These are phyloP conservation scores for Penicillium bialowiezense DNA, from an alignment of 495 filamentous ascomycete species.

Conservation along the genomic window DNA sequence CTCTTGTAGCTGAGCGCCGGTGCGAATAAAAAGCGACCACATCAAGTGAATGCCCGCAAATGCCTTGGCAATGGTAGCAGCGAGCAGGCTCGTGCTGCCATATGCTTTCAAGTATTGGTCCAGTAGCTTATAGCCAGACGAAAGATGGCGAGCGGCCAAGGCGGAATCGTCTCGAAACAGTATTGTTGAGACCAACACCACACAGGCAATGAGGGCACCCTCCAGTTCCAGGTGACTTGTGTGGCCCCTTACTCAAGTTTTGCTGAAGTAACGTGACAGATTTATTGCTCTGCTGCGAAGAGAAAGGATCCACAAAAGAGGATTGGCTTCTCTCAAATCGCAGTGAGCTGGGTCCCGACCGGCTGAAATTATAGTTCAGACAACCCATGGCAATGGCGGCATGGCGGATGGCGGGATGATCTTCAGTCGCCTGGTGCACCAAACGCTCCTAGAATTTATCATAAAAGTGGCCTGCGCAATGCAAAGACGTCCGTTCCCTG, in stretches of 20 bases:
- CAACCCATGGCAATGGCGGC: constrained; percentile 44
- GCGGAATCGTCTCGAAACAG: constrained; percentile 43
- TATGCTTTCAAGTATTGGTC: constrained; percentile 2
- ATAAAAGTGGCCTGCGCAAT: constrained; percentile 41
- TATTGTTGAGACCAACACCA: constrained; percentile 47
- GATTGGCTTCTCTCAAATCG: background rate
- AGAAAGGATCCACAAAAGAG: constrained; percentile 16
- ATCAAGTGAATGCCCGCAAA: constrained; percentile 2
- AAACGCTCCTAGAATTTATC: constrained; percentile 50
- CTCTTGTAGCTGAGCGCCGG: background rate
- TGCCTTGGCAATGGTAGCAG: background rate
- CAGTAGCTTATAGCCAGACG: constrained; percentile 9
- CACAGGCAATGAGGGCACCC: constrained; percentile 37
- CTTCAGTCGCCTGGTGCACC: constrained; percentile 48
- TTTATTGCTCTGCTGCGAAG: constrained; percentile 44
- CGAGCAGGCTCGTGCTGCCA: background rate
- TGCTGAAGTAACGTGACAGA: constrained; percentile 31
- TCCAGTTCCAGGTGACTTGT: constrained; percentile 5
- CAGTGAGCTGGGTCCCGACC: background rate
- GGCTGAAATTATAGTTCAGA: constrained; percentile 29
- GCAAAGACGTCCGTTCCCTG: constrained; percentile 29
- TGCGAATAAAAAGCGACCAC: background rate
- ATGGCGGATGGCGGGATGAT: constrained; percentile 50
- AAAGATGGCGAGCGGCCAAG: constrained; percentile 26
- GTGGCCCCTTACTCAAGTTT: constrained; percentile 15